Evolutionary conservation across 2,329 filamentous ascomycete species (phyloP).

Genomic region (Aspergillus tubingensis): DNA sequence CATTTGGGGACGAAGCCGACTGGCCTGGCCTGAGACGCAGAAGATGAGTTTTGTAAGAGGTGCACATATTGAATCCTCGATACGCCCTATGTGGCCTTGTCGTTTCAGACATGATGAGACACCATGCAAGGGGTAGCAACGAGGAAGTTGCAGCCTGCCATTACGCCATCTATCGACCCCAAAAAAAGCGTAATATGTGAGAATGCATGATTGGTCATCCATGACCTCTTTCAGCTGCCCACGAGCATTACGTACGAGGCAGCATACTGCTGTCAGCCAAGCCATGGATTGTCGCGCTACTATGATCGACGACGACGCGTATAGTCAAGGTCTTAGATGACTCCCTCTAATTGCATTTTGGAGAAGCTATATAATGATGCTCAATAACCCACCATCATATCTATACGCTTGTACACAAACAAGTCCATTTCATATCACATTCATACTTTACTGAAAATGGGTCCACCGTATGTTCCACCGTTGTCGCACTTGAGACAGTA

Average conservation of each 20-base stretch:
- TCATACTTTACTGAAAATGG: background rate
- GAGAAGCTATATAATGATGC: background rate
- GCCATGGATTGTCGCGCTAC: background rate
- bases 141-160: background rate
- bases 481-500: too few relatives aligned
- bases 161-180: background rate
- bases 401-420: background rate
- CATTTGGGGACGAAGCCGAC: background rate
- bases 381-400: background rate
- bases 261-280: background rate
- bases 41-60: background rate
- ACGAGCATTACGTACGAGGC: background rate
- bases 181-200: slow-evolving; percentile 1
- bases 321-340: background rate
- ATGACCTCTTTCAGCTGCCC: background rate
- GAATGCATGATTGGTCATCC: background rate
- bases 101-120: background rate
- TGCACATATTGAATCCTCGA: background rate
- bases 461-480: background rate
- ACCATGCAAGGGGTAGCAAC: slow-evolving; percentile 4
- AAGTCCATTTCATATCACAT: background rate
- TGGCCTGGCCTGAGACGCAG: background rate
- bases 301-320: background rate
- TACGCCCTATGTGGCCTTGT: background rate
- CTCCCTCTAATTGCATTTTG: background rate